These are phyloP conservation scores for Lasiosphaeriaceae sp. DNA, from an alignment of 495 filamentous ascomycete genomes.

Conservation along the genomic window DNA sequence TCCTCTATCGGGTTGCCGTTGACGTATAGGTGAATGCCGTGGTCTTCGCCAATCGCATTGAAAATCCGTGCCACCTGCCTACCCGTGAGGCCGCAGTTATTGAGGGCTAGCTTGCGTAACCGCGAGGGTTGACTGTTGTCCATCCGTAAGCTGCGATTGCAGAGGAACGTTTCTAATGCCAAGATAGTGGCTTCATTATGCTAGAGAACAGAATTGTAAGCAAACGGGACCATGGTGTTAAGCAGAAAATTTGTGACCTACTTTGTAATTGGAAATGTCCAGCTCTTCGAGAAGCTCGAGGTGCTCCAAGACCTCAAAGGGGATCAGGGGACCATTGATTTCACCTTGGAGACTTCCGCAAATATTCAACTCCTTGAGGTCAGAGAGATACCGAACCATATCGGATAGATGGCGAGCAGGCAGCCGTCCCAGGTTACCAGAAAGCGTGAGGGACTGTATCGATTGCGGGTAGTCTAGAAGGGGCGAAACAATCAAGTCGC, in stretches of 20 bases:
- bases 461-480: conserved; percentile 12
- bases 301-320: conserved; percentile 16
- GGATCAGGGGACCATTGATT: conserved; percentile 28
- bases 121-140: conserved; percentile 58
- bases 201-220: conserved; percentile 19
- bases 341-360: conserved; percentile 82
- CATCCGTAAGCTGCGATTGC: conserved; percentile 48
- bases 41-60: conserved; percentile 62
- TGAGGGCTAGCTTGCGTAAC: conserved; percentile 66
- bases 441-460: conserved; percentile 54
- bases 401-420: conserved; percentile 19
- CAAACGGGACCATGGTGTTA: neutral
- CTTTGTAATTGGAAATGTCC: conserved; percentile 69
- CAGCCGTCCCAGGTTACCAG: conserved; percentile 75
- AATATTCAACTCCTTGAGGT: conserved; percentile 55
- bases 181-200: conserved; percentile 53
- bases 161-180: conserved; percentile 45
- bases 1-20: conserved; percentile 79
- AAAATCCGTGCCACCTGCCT: conserved; percentile 74
- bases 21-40: conserved; percentile 71
- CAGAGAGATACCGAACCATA: conserved; percentile 16
- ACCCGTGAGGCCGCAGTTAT: conserved; percentile 77
- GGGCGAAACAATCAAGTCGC: conserved; percentile 46
- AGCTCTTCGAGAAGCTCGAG: conserved; percentile 44
- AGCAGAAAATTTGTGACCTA: conserved; percentile 25